Evolutionary conservation across 805 yeast species (phyloP), one percentile per base, ranked within the genome.

Genomic region (Barnettozyma salicaria): DNA sequence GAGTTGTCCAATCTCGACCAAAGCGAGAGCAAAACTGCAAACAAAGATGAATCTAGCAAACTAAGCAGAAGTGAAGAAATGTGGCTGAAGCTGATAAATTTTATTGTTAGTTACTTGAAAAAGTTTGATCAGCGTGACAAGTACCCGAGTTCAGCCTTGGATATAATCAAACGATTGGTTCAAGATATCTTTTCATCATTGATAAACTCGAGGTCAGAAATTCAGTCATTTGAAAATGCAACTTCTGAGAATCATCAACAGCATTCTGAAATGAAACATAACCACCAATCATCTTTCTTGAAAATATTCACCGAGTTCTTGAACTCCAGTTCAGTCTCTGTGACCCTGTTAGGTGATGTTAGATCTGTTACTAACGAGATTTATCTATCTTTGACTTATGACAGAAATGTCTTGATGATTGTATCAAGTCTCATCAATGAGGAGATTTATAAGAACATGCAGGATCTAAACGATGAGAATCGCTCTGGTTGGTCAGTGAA

Each of bases 401-500:
- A 86, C 45, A 70, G 68, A 40, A 70, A 70, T 26, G 69, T 81
- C 41, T 61, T 78, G 14, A 55, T 59, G 12, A 61, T 76, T 6
- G 67, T 80, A 8, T 61, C 78, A 28, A 62, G 62, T 23, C 63
- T 85, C 36, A 54, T 83, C 6, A 78, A 80, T 44, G 67, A 63
- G 17, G 80, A 77, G 20, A 74, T 80, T 1, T 70, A 63, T 46
- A 60, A 60, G 16, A 68, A 71, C 41, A 59, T 79, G 53, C 52
- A 63, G 10, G 44, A 50, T 3, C 60, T 80, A 9, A 63, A 70
- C 10, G 42, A 48, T 3, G 62, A 65, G 23, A 63, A 71, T 17
- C 46, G 65, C 1, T 56, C 61, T 25, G 97, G 96, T 0, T 81
- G 94, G 87, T 64, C 78, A 0, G 65, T 70, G 2, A 61, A 60